Percentiles rank a stretch among this genome's conserved stretches.
Evolutionary conservation across 164 flowering plant genomes (phyloP).

Genomic region (Stephania yunnanensis): DNA sequence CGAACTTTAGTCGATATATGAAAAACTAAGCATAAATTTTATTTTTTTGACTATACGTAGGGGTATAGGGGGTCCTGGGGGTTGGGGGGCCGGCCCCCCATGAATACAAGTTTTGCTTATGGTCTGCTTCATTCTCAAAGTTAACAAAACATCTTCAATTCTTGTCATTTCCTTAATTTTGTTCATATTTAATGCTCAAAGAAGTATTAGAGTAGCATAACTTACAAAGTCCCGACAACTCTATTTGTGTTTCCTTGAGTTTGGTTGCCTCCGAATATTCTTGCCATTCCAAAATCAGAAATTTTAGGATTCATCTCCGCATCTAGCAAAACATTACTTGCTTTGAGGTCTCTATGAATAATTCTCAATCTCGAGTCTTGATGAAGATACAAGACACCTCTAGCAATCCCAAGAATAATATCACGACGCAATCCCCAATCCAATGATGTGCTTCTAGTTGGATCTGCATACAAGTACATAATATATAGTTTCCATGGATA

Average conservation of each 20-base stretch:
- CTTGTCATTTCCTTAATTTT: too few species aligned
- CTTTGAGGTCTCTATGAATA: constrained; percentile 67
- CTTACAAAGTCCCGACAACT: constrained; percentile 79
- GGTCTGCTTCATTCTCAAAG: too few species aligned
- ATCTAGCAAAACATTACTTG: constrained; percentile 63
- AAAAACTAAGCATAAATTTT: too few species aligned
- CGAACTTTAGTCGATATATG: too few species aligned
- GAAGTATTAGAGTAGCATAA: background rate
- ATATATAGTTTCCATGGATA: background rate
- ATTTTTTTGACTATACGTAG: too few species aligned
- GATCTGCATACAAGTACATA: constrained; percentile 15
- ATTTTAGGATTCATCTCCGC: constrained; percentile 59
- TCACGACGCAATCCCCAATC: constrained; percentile 50
- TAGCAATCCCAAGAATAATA: constrained; percentile 60
- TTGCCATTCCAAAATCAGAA: constrained; percentile 75
- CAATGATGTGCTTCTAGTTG: constrained; percentile 24
- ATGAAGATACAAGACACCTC: constrained; percentile 68
- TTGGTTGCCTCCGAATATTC: constrained; percentile 51
- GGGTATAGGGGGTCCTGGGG: too few species aligned
- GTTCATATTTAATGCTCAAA: too few species aligned
- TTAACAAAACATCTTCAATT: too few species aligned
- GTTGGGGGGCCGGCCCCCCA: too few species aligned
- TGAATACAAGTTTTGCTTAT: too few species aligned
- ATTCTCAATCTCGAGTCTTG: constrained; percentile 63
- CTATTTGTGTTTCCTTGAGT: constrained; percentile 44